These are phyloP conservation scores for Spatholobus suberectus DNA, from an alignment of 306 rosid genomes.

Conservation along the genomic window DNA sequence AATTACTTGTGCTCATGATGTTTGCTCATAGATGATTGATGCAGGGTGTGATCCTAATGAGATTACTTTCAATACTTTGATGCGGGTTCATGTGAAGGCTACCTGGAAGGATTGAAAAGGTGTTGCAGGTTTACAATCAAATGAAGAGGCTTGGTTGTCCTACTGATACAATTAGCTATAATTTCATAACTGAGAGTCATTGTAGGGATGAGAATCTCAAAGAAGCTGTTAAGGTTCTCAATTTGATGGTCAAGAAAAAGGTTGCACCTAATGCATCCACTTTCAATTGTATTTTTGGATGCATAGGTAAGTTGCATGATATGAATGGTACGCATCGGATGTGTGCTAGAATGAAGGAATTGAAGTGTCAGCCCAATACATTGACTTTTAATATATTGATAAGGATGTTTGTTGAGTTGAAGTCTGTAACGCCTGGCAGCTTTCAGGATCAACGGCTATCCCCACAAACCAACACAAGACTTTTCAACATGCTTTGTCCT, in stretches of 20 bases:
- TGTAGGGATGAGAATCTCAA: conserved; percentile 77
- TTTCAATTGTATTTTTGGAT: conserved; percentile 78
- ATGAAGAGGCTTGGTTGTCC: conserved; percentile 78
- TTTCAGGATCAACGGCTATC: too few species aligned
- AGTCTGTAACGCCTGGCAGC: too few species aligned
- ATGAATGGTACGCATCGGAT: conserved; percentile 84
- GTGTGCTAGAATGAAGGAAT: conserved; percentile 78
- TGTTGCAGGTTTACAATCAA: conserved; percentile 85
- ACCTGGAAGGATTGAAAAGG: conserved; percentile 87
- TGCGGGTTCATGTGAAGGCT: conserved; percentile 94
- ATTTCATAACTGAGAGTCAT: conserved; percentile 78
- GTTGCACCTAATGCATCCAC: conserved; percentile 64
- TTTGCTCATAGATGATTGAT: conserved; percentile 88
- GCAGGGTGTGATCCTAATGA: conserved; percentile 73
- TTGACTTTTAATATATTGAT: conserved; percentile 81
- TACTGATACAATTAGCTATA: conserved; percentile 73
- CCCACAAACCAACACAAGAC: too few species aligned
- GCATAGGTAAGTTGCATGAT: conserved; percentile 69
- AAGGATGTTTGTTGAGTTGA: conserved; percentile 78
- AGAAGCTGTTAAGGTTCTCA: conserved; percentile 67
- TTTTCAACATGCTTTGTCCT: too few species aligned
- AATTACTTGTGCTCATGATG: conserved; percentile 89
- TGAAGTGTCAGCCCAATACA: conserved; percentile 71
- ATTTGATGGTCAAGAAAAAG: conserved; percentile 76
- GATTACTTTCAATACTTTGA: conserved; percentile 78